These are phyloP conservation scores for Epithele typhae DNA, from an alignment of 768 basidiomycete species.

Conservation along the genomic window DNA sequence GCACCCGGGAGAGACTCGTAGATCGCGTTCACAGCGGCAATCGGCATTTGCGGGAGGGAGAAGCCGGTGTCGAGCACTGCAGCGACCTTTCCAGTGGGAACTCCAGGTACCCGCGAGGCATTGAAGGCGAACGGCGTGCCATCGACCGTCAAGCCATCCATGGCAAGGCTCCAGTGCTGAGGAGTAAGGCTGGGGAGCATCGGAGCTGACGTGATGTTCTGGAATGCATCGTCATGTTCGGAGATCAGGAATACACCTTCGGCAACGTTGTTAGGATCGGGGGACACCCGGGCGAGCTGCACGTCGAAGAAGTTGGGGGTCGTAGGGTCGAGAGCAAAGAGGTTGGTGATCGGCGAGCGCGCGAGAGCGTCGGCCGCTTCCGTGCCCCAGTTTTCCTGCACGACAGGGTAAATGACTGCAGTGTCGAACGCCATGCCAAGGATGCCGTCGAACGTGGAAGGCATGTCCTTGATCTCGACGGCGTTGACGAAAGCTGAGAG, in stretches of 20 bases:
- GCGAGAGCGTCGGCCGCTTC: constrained; percentile 10
- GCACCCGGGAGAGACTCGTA: constrained; percentile 28
- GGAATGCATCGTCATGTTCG: constrained; percentile 19
- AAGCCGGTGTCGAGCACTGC: constrained; percentile 28
- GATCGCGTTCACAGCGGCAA: constrained; percentile 24
- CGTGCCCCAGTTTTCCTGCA: constrained; percentile 8
- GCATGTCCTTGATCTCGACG: constrained; percentile 36
- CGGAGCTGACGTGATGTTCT: constrained; percentile 13
- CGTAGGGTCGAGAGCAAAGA: constrained; percentile 21
- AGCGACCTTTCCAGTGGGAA: constrained; percentile 20
- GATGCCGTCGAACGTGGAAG: constrained; percentile 69
- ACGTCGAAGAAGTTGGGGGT: constrained; percentile 24
- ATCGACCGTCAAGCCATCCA: constrained; percentile 44
- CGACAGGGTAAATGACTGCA: constrained; percentile 53
- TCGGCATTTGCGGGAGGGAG: constrained; percentile 24
- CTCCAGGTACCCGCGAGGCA: constrained; percentile 12
- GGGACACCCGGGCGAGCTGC: constrained; percentile 19
- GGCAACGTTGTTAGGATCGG: constrained; percentile 17
- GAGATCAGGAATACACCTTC: constrained; percentile 26
- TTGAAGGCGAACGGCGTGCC: constrained; percentile 46
- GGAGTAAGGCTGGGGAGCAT: constrained; percentile 34
- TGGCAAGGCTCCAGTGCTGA: constrained; percentile 27
- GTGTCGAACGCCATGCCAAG: constrained; percentile 77
- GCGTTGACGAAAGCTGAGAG: constrained; percentile 42
- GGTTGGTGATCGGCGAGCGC: constrained; percentile 18